A percentile compares a stretch with the other conserved stretches of the same genome.
Conservation (phyloP, 2,329 filamentous ascomycete genomes). For the Botrytis byssoidea region DNA sequence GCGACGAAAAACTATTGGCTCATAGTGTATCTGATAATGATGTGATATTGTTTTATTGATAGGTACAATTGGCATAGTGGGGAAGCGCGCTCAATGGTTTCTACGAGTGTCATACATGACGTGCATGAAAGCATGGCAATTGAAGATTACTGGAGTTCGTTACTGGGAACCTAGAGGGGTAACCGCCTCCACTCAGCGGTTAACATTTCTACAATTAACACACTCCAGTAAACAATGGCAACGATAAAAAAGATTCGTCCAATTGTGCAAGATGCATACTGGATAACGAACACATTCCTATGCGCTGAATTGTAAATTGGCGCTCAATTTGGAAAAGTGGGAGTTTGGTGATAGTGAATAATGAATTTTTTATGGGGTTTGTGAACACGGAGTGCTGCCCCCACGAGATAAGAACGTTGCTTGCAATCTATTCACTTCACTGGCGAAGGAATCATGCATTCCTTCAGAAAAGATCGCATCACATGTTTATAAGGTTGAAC, state of each 20-base stretch:
- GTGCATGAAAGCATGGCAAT: constrained; percentile 20
- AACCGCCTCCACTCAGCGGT: constrained; percentile 15
- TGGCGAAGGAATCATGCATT: not conserved
- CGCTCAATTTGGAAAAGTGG: constrained; percentile 1
- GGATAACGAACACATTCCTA: not conserved
- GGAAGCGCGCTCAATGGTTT: constrained; percentile 18
- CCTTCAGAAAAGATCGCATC: not conserved
- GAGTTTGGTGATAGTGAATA: not conserved
- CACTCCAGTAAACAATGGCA: constrained; percentile 1
- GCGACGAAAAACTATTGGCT: not conserved
- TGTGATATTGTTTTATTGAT: constrained; percentile 18
- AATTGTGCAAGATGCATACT: constrained; percentile 14
- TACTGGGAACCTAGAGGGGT: constrained; percentile 6
- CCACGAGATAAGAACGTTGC: not conserved
- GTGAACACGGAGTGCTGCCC: constrained; percentile 5
- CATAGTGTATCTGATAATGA: constrained; percentile 3
- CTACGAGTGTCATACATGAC: constrained; percentile 19
- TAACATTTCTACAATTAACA: not conserved
- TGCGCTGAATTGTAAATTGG: constrained; percentile 12
- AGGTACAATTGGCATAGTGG: constrained; percentile 17
- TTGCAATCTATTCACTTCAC: not conserved
- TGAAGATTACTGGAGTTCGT: constrained; percentile 14
- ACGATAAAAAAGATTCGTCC: not conserved
- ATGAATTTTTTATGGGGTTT: not conserved
- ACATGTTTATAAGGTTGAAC: not conserved